Evolutionary conservation across 2,329 filamentous ascomycete genomes (phyloP).

Genomic region (Chaetomiaceae sp.): DNA sequence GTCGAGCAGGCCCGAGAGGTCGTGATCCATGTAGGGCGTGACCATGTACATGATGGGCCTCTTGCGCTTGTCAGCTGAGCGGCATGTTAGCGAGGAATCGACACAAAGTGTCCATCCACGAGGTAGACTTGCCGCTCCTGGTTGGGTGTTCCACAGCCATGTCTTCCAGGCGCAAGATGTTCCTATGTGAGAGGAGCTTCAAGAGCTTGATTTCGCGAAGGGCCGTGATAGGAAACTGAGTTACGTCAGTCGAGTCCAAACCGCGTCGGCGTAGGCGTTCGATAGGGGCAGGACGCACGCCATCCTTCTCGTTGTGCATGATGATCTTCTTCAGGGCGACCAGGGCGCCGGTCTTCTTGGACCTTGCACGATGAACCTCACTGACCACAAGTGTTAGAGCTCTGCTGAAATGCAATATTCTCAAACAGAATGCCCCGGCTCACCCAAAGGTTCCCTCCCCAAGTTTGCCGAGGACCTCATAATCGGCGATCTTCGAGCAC

Average conservation of each 20-base stretch:
- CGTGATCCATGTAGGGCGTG: conserved; percentile 97
- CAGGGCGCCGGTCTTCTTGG: conserved; percentile 64
- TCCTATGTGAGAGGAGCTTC: conserved; percentile 87
- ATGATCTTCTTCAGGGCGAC: conserved; percentile 97
- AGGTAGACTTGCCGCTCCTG: conserved; percentile 46
- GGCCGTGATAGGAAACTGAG: conserved; percentile 89
- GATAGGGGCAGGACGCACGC: conserved; percentile 50
- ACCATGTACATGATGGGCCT: conserved; percentile 96
- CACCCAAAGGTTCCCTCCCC: conserved; percentile 94
- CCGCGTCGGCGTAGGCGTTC: neutral
- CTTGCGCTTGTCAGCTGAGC: conserved; percentile 66
- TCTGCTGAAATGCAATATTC: conserved; percentile 9
- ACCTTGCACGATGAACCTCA: conserved; percentile 86
- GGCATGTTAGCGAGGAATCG: conserved; percentile 15
- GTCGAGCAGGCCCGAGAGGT: conserved; percentile 92
- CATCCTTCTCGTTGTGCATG: conserved; percentile 99
- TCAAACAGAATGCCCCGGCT: conserved; percentile 24
- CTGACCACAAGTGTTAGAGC: conserved; percentile 34
- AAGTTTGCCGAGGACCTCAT: conserved; percentile 74
- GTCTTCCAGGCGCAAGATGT: conserved; percentile 81
- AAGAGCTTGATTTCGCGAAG: conserved; percentile 95
- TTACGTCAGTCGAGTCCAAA: conserved; percentile 3
- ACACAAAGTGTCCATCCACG: neutral
- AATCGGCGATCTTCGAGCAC: conserved; percentile 76
- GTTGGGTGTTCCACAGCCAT: conserved; percentile 85